Evolutionary conservation across 805 yeast species (phyloP).

Genomic region (Candida odintsovae): DNA sequence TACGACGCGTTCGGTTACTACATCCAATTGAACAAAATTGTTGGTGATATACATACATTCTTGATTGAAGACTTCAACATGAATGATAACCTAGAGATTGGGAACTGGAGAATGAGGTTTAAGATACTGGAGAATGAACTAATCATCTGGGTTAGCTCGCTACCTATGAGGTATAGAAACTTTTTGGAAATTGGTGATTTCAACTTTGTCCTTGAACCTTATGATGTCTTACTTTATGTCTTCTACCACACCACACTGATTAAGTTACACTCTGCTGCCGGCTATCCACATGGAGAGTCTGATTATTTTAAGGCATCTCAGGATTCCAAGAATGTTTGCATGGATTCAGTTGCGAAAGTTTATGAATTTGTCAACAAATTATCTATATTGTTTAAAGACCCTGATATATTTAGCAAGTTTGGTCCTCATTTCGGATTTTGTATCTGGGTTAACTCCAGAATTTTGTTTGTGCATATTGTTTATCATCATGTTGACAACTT

Average conservation of each 20-base stretch:
- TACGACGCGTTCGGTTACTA: constrained; percentile 21
- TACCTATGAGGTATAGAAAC: constrained; percentile 10
- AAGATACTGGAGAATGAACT: constrained; percentile 15
- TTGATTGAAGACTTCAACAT: constrained; percentile 18
- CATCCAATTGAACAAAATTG: constrained; percentile 17
- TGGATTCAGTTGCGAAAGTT: constrained; percentile 17
- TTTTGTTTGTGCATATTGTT: constrained; percentile 26
- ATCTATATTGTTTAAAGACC: constrained; percentile 8
- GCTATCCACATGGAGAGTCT: constrained; percentile 21
- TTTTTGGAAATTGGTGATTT: constrained; percentile 13
- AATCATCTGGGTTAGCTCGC: constrained; percentile 14
- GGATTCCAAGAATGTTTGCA: constrained; percentile 18
- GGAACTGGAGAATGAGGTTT: constrained; percentile 16
- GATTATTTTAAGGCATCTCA: constrained; percentile 16
- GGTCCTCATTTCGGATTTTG: constrained; percentile 30
- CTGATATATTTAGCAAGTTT: constrained; percentile 14
- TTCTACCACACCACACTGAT: constrained; percentile 17
- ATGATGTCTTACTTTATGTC: constrained; percentile 18
- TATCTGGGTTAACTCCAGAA: constrained; percentile 29
- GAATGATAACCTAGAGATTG: constrained; percentile 12
- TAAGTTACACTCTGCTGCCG: constrained; percentile 20
- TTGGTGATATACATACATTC: constrained; percentile 21
- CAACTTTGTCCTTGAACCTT: constrained; percentile 1
- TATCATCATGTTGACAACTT: constrained; percentile 9
- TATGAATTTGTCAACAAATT: constrained; percentile 12